phyloP scores from a whole-genome alignment of 352 stramenopile genomes.

The Globisporangium middletonii region DNA sequence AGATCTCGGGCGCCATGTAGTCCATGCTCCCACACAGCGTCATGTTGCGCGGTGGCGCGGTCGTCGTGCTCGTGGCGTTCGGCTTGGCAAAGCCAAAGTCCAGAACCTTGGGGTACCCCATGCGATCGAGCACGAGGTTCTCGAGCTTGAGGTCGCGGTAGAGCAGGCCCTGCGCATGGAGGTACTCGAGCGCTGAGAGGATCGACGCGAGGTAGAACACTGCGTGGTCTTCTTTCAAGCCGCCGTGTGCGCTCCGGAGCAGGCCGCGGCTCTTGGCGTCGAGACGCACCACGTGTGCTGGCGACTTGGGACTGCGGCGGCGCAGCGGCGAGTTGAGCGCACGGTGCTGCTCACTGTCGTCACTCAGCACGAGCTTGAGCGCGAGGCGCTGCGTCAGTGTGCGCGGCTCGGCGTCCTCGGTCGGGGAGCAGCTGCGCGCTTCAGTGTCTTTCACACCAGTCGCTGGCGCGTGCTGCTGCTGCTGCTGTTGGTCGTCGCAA shows the following conservation, averaged over 20 bases:
- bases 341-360: neutral
- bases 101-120: slow-evolving; percentile 85
- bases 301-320: neutral
- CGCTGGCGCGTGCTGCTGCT: neutral
- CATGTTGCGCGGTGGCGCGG: slow-evolving; percentile 32
- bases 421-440: neutral
- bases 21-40: slow-evolving; percentile 78
- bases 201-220: slow-evolving; percentile 92
- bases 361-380: neutral
- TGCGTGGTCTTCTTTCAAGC: slow-evolving; percentile 47
- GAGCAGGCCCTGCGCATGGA: slow-evolving; percentile 62
- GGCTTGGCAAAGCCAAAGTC: slow-evolving; percentile 79
- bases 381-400: slow-evolving; percentile 1
- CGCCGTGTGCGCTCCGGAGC: slow-evolving; percentile 36
- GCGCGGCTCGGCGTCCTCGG: slow-evolving; percentile 2
- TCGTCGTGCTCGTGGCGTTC: slow-evolving; percentile 31
- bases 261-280: slow-evolving; percentile 29
- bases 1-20: slow-evolving; percentile 79
- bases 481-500: neutral
- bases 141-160: slow-evolving; percentile 91
- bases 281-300: slow-evolving; percentile 9
- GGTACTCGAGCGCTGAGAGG: slow-evolving; percentile 62
- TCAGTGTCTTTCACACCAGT: slow-evolving; percentile 5
- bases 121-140: slow-evolving; percentile 81
- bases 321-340: neutral